Conservation (phyloP, 139 green algal species). For the Micractinium sp. region DNA sequence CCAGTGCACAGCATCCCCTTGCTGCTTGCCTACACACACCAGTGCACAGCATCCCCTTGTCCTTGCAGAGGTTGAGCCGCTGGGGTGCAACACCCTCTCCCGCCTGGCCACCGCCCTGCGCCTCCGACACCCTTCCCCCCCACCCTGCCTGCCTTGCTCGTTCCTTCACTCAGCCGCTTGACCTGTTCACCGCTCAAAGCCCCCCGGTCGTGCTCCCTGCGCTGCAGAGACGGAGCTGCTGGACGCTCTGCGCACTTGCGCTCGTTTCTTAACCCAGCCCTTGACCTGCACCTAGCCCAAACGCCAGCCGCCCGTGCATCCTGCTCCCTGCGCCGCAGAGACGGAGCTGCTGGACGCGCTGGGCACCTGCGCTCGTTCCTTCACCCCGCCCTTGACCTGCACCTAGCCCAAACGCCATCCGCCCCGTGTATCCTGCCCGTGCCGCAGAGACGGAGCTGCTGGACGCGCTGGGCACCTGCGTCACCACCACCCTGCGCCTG, state of each 20-base stretch:
- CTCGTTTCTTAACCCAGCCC: not conserved
- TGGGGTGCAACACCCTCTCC: too few relatives aligned
- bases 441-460: slow-evolving; percentile 78
- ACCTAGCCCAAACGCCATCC: not conserved
- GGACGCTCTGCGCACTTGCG: slow-evolving; percentile 62
- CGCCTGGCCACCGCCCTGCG: too few relatives aligned
- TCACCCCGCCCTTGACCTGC: not conserved
- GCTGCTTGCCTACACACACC: too few relatives aligned
- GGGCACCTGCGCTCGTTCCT: slow-evolving; percentile 21
- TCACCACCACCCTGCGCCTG: slow-evolving; percentile 79
- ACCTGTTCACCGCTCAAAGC: too few relatives aligned
- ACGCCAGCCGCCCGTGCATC: not conserved
- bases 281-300: not conserved
- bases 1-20: too few relatives aligned
- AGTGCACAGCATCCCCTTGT: too few relatives aligned
- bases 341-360: slow-evolving; percentile 86
- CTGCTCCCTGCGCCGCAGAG: not conserved
- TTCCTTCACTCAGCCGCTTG: too few relatives aligned
- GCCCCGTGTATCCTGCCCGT: not conserved
- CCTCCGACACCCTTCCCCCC: too few relatives aligned
- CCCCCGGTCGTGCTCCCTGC: too few relatives aligned
- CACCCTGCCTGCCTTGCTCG: too few relatives aligned
- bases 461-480: slow-evolving; percentile 66
- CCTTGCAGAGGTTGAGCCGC: too few relatives aligned
- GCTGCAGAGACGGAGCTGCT: slow-evolving; percentile 91